These are phyloP conservation scores for Alternaria sp. DNA, from an alignment of 2,329 filamentous ascomycete species.

Conservation along the genomic window DNA sequence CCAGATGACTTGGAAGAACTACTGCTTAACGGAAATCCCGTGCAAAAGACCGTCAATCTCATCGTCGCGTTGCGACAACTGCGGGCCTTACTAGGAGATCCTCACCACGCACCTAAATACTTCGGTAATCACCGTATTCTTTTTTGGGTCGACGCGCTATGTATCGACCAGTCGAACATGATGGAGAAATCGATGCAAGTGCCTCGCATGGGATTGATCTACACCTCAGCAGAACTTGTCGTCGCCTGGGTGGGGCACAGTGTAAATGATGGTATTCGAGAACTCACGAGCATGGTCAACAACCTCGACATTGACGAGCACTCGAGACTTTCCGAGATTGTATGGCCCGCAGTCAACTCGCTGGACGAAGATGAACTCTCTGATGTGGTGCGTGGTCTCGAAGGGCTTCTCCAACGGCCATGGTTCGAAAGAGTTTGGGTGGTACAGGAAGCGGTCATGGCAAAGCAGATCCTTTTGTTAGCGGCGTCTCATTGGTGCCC, in stretches of 20 bases:
- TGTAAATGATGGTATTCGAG: not conserved
- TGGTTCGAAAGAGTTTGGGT: not conserved
- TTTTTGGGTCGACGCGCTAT: not conserved
- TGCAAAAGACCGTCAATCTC: not conserved
- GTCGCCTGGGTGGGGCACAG: not conserved
- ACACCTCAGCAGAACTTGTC: not conserved
- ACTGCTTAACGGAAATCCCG: not conserved
- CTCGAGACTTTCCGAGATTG: no score
- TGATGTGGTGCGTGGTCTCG: no score
- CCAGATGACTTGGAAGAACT: rapidly evolving
- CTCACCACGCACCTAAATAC: not conserved
- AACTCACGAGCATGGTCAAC: not conserved
- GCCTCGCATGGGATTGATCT: not conserved
- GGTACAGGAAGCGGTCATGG: not conserved
- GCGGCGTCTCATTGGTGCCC: not conserved
- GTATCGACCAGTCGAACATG: not conserved
- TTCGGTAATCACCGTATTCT: no score
- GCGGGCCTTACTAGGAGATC: not conserved
- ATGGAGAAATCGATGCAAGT: not conserved
- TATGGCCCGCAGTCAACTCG: no score
- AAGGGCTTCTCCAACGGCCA: not conserved
- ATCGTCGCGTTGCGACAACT: not conserved
- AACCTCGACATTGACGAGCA: not conserved
- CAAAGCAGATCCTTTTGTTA: not conserved
- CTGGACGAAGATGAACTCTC: no score